Conservation (phyloP, 371 early-diverging fungal species). For the Mucor saturninus region DNA sequence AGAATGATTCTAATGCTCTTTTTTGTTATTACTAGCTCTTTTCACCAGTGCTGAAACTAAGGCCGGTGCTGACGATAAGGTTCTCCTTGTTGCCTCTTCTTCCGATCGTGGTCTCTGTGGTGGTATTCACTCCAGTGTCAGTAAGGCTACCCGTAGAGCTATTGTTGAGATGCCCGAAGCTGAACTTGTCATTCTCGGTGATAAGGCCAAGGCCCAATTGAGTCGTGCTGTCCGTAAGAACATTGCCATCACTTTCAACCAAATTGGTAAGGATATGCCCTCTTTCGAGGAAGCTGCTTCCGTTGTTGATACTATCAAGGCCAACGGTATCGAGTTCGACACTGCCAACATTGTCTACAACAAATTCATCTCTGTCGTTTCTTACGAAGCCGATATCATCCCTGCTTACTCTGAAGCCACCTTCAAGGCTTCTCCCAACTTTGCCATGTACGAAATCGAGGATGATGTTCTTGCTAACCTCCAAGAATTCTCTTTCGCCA, state of each 20-base stretch:
- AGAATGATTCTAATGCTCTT: slow-evolving; percentile 1
- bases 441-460: slow-evolving; percentile 90
- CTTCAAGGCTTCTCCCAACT: slow-evolving; percentile 84
- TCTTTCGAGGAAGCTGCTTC: slow-evolving; percentile 89
- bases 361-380: slow-evolving; percentile 91
- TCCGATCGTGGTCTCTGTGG: slow-evolving; percentile 99
- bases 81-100: slow-evolving; percentile 82
- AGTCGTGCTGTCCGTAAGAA: slow-evolving; percentile 74
- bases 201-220: slow-evolving; percentile 94
- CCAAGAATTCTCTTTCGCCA: slow-evolving; percentile 94
- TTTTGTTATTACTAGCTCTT: slow-evolving; percentile 61
- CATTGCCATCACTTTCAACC: slow-evolving; percentile 85
- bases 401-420: slow-evolving; percentile 70
- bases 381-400: slow-evolving; percentile 84
- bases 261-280: slow-evolving; percentile 90
- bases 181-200: slow-evolving; percentile 81
- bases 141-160: slow-evolving; percentile 81
- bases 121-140: slow-evolving; percentile 96
- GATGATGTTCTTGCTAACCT: slow-evolving; percentile 89
- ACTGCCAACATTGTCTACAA: slow-evolving; percentile 89
- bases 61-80: slow-evolving; percentile 61
- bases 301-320: slow-evolving; percentile 81
- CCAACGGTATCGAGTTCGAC: slow-evolving; percentile 71
- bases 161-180: slow-evolving; percentile 61
- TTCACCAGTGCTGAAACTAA: slow-evolving; percentile 79